Percentiles rank a stretch among this genome's conserved stretches.
Conservation (phyloP, 2,329 filamentous ascomycete genomes). For the Pyrenophora graminea region DNA sequence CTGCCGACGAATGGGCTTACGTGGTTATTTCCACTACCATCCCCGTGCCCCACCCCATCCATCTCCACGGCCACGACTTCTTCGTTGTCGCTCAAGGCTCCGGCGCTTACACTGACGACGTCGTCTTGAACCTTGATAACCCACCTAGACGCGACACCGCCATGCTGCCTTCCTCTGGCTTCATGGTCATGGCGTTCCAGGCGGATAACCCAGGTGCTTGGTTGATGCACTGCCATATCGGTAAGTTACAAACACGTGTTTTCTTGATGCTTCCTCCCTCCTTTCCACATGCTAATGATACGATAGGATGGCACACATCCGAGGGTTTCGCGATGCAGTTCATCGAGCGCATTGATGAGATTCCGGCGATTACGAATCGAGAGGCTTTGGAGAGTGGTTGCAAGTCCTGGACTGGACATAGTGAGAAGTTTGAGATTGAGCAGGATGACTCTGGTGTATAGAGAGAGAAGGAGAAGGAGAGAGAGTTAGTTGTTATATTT, state of each 20-base stretch:
- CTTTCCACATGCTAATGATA: not conserved
- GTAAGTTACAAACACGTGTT: not conserved
- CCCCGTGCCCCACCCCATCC: slow-evolving; percentile 39
- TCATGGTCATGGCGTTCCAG: slow-evolving; percentile 42
- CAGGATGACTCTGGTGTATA: slow-evolving; percentile 38
- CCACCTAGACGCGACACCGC: slow-evolving; percentile 42
- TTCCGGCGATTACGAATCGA: slow-evolving; percentile 24
- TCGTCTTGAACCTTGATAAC: slow-evolving; percentile 32
- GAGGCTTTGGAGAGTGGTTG: slow-evolving; percentile 14
- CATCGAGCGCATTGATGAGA: slow-evolving; percentile 35
- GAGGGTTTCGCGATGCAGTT: slow-evolving; percentile 43
- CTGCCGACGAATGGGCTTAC: slow-evolving; percentile 45
- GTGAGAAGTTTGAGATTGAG: slow-evolving; percentile 15
- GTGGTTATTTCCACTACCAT: slow-evolving; percentile 47
- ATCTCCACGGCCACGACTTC: slow-evolving; percentile 43
- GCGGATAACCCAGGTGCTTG: slow-evolving; percentile 45
- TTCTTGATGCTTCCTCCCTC: not conserved
- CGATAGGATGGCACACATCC: slow-evolving; percentile 36
- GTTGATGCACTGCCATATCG: slow-evolving; percentile 48
- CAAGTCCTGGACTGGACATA: slow-evolving; percentile 19
- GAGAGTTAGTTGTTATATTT: no score
- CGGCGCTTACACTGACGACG: slow-evolving; percentile 23
- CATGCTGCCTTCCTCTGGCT: slow-evolving; percentile 37
- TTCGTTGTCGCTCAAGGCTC: slow-evolving; percentile 35
- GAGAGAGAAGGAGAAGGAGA: not conserved